These are phyloP conservation scores for Boletus rex-veris DNA, from an alignment of 768 basidiomycete species.

Conservation along the genomic window DNA sequence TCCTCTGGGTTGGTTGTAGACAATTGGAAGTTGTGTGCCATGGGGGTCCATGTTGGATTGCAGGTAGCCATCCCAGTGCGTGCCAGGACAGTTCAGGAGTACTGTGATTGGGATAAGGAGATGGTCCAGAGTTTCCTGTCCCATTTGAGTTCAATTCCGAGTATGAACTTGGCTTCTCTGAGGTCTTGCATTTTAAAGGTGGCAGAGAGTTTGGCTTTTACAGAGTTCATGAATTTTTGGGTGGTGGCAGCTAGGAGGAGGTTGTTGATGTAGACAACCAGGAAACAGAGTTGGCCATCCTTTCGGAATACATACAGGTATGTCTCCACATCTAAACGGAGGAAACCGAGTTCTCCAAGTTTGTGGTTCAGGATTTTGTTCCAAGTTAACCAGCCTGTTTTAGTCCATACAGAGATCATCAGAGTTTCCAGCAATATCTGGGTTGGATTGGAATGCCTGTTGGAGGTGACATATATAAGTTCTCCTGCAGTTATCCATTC, in stretches of 20 bases:
- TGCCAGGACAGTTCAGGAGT: too few relatives aligned
- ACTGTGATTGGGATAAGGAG: too few relatives aligned
- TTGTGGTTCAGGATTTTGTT: neutral
- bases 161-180: slow-evolving; percentile 18
- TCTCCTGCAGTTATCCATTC: neutral
- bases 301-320: neutral
- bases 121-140: too few relatives aligned
- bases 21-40: too few relatives aligned
- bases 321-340: neutral
- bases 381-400: neutral
- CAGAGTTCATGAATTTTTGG: neutral
- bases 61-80: too few relatives aligned
- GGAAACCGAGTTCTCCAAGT: neutral
- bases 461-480: too few relatives aligned
- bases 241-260: slow-evolving; percentile 1
- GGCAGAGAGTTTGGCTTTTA: neutral
- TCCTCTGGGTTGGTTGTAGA: too few relatives aligned
- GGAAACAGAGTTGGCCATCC: neutral
- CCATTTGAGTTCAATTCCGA: slow-evolving; percentile 32
- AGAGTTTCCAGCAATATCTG: too few relatives aligned
- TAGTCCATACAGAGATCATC: too few relatives aligned
- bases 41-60: too few relatives aligned
- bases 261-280: slow-evolving; percentile 1
- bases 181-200: neutral
- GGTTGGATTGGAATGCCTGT: too few relatives aligned